phyloP scores from a whole-genome alignment of 345 rosid species.

The Eucalyptus regnans region DNA sequence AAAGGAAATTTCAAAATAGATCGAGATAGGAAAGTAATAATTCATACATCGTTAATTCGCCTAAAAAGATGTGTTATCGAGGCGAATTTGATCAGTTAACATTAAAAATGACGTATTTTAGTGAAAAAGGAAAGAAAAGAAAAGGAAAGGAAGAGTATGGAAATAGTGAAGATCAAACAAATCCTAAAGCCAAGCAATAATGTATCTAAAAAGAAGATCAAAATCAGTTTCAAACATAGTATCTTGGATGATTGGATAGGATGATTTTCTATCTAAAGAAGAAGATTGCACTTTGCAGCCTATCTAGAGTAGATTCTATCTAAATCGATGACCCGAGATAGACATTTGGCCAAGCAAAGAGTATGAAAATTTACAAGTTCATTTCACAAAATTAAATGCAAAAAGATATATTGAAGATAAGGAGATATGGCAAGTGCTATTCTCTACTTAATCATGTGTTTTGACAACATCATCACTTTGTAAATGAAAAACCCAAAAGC shows the following conservation, averaged over 20 bases:
- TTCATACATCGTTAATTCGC: background rate
- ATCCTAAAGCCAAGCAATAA: background rate
- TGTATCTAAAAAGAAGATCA: background rate
- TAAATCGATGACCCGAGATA: background rate
- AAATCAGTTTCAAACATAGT: background rate
- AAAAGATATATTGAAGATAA: background rate
- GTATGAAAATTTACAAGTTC: background rate
- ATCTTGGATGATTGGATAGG: background rate
- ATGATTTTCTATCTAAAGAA: background rate
- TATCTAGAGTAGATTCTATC: background rate
- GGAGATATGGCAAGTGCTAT: background rate
- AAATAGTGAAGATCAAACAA: background rate
- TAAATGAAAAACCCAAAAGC: background rate
- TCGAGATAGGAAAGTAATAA: background rate
- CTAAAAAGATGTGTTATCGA: background rate
- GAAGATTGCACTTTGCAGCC: background rate
- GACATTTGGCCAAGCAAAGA: background rate
- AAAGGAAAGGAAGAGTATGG: background rate
- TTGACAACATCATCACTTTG: background rate
- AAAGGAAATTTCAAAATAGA: background rate
- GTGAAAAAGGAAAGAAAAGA: rapidly evolving
- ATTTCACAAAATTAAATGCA: background rate
- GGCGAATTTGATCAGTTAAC: background rate
- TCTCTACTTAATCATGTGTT: background rate
- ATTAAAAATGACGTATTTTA: background rate